phyloP scores from a whole-genome alignment of 805 yeast species.

The Kuraishia molischiana region DNA sequence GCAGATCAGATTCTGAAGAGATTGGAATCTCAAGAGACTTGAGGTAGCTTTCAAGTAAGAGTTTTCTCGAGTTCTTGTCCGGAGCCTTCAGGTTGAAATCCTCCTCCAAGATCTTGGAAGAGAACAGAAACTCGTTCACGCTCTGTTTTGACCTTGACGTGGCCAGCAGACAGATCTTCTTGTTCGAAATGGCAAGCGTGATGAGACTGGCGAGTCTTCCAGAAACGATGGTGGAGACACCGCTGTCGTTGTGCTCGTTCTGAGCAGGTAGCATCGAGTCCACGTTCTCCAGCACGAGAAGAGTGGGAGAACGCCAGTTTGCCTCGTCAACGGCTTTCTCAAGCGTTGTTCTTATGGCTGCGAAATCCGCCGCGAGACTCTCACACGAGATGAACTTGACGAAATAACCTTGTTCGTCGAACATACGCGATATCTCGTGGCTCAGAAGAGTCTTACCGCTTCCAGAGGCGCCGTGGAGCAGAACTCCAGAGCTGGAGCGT shows the following conservation, averaged over 20 bases:
- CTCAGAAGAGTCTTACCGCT: slow-evolving; percentile 67
- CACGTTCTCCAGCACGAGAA: slow-evolving; percentile 68
- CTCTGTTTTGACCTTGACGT: slow-evolving; percentile 57
- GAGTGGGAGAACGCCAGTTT: slow-evolving; percentile 67
- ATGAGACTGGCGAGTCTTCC: slow-evolving; percentile 33
- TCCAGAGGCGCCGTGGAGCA: slow-evolving; percentile 69
- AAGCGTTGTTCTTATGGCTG: slow-evolving; percentile 33
- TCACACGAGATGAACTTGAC: slow-evolving; percentile 45
- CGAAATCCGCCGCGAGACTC: slow-evolving; percentile 43
- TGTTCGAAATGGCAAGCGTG: slow-evolving; percentile 31
- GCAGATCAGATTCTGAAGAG: slow-evolving; percentile 28
- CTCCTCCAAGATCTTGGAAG: slow-evolving; percentile 64
- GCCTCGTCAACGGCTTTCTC: slow-evolving; percentile 34
- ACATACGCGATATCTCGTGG: slow-evolving; percentile 25
- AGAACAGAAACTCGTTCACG: slow-evolving; percentile 49
- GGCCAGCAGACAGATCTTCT: slow-evolving; percentile 48
- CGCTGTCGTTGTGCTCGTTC: slow-evolving; percentile 43
- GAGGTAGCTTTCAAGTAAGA: slow-evolving; percentile 26
- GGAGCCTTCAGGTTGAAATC: slow-evolving; percentile 58
- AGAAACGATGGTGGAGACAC: slow-evolving; percentile 25
- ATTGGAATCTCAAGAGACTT: slow-evolving; percentile 16
- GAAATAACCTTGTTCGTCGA: slow-evolving; percentile 29
- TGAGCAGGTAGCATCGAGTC: slow-evolving; percentile 68
- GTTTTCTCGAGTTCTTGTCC: slow-evolving; percentile 46
- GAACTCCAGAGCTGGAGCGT: slow-evolving; percentile 18